These are phyloP conservation scores for Neurospora africana DNA, from an alignment of 495 filamentous ascomycete genomes.

Conservation along the genomic window DNA sequence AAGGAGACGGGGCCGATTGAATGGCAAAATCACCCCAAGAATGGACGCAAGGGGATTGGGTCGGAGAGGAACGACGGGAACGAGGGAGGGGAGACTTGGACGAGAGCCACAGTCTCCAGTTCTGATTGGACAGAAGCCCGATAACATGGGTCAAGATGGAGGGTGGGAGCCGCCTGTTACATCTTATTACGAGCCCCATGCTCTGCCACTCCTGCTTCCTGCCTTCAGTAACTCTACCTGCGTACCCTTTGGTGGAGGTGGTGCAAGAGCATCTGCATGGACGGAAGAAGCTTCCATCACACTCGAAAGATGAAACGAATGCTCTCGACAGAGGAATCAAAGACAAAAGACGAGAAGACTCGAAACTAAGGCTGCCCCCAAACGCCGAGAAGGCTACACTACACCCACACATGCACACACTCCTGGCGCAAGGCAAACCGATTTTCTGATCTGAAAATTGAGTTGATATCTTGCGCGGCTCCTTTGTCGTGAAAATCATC, in stretches of 20 bases:
- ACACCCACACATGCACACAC: background rate
- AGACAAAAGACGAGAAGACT: background rate
- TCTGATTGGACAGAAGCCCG: constrained; percentile 14
- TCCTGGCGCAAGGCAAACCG: background rate
- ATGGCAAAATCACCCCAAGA: constrained; percentile 6
- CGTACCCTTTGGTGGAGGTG: no score
- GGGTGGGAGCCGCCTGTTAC: background rate
- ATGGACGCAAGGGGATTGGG: constrained; percentile 19
- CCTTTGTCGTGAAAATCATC: background rate
- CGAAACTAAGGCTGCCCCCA: background rate
- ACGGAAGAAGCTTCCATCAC: background rate
- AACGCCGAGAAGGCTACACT: background rate
- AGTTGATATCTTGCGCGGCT: background rate
- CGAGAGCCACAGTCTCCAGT: background rate
- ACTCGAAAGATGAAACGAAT: background rate
- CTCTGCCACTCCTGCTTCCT: background rate
- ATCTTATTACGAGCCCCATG: background rate
- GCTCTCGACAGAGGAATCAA: background rate
- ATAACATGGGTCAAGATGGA: constrained; percentile 1
- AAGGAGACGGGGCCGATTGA: background rate
- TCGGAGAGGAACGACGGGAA: constrained; percentile 5
- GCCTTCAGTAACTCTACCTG: background rate
- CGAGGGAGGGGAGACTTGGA: no score
- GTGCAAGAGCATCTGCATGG: background rate
- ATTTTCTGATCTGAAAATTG: background rate